Percentiles rank a stretch among this genome's conserved stretches.
These are phyloP conservation scores for Kondoa subrosea DNA, from an alignment of 768 basidiomycete genomes.

Conservation along the genomic window DNA sequence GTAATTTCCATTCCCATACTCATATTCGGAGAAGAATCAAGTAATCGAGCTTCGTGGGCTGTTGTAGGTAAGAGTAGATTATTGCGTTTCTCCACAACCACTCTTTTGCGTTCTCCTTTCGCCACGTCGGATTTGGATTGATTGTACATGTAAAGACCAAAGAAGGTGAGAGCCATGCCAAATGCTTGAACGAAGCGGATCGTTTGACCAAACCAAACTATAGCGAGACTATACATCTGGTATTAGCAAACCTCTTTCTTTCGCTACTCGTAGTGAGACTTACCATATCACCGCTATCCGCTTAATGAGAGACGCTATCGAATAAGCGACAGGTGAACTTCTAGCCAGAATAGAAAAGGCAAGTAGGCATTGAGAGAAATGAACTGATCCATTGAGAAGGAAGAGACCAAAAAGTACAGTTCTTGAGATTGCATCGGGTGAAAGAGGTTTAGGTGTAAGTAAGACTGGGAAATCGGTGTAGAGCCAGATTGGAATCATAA, in stretches of 20 bases:
- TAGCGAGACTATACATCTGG: constrained; percentile 45
- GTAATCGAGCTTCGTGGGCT: constrained; percentile 17
- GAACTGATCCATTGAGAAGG: constrained; percentile 82
- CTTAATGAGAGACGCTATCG: constrained; percentile 93
- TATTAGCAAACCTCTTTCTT: neutral
- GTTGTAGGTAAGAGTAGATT: constrained; percentile 23
- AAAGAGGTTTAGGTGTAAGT: constrained; percentile 13
- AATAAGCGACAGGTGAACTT: constrained; percentile 95
- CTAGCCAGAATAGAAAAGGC: constrained; percentile 91
- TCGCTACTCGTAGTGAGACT: neutral
- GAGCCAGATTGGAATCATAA: constrained; percentile 92
- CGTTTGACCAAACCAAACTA: constrained; percentile 83
- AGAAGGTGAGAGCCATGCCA: constrained; percentile 79
- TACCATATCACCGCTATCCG: constrained; percentile 85
- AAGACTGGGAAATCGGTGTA: constrained; percentile 46
- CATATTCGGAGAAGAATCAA: neutral
- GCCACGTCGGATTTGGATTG: constrained; percentile 81
- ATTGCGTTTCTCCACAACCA: constrained; percentile 22
- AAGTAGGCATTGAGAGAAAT: constrained; percentile 93
- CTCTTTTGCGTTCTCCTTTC: constrained; percentile 48
- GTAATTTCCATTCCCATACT: neutral
- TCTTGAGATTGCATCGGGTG: constrained; percentile 1
- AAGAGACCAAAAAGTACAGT: constrained; percentile 58
- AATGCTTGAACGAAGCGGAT: constrained; percentile 68
- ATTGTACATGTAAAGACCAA: constrained; percentile 91